Conservation (phyloP, 352 stramenopile genomes). For the Pythium aristosporum region DNA sequence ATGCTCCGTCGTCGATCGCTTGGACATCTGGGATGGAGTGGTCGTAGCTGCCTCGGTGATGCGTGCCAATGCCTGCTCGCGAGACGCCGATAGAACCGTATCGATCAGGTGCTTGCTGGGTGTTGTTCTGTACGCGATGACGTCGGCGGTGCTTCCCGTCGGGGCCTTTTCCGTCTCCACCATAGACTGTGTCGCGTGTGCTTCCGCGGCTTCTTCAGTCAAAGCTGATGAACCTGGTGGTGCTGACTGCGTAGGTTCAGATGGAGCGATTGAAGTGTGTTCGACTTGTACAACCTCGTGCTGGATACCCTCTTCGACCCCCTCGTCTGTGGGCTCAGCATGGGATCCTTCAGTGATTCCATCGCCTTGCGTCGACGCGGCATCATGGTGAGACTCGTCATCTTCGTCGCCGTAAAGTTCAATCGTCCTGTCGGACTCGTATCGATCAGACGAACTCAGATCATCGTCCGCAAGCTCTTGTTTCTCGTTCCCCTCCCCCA, state of each 20-base stretch:
- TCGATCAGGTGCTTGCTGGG: slow-evolving; percentile 22
- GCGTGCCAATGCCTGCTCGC: slow-evolving; percentile 2
- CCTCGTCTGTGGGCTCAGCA: not conserved
- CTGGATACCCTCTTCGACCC: not conserved
- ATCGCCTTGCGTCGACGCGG: not conserved
- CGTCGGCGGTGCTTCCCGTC: not conserved
- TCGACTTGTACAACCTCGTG: not conserved
- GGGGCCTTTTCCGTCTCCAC: not conserved
- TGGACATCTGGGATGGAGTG: not conserved
- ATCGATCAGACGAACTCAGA: not conserved
- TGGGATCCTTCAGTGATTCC: not conserved
- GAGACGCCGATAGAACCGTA: slow-evolving; percentile 16
- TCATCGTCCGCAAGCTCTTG: not conserved
- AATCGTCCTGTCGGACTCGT: slow-evolving; percentile 7
- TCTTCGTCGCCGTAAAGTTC: not conserved
- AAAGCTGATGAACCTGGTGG: not conserved
- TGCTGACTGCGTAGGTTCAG: not conserved
- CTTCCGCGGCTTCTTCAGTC: not conserved
- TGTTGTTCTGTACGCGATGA: slow-evolving; percentile 10
- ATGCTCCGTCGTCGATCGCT: slow-evolving; percentile 14
- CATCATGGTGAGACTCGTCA: slow-evolving; percentile 1
- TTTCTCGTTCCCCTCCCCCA: not conserved
- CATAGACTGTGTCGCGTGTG: not conserved
- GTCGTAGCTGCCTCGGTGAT: slow-evolving; percentile 2
- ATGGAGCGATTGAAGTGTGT: not conserved